Evolutionary conservation across 257 asterid genomes (phyloP), one percentile per base, ranked within the genome.

Genomic region (Salvia miltiorrhiza): DNA sequence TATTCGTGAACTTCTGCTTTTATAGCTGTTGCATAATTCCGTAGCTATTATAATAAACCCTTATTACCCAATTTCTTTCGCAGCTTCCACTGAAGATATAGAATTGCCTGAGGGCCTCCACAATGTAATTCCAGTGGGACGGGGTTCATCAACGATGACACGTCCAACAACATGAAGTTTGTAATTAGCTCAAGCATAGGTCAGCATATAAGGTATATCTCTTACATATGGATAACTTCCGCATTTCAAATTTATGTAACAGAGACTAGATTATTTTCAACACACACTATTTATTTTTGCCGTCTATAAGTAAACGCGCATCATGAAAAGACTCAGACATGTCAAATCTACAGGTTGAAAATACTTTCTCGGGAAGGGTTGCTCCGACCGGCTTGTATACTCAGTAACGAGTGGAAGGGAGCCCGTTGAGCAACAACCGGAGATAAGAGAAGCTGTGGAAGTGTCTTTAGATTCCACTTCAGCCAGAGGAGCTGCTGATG

Each of bases 81-180:
- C 91, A 87, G 97, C 62, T 58, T 45, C 81, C 33, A 45, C 79
- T 21, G 80, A 79, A 55, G 95, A 82, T 71, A 97, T 83, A 56
- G 90, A 81, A 74, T 35, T 69, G 43, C 71, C 69, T 10, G 98
- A 86, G 49, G 85, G 90, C 59, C 75, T 87, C 79, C 92, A 67
- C 2, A 83, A 81, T 76, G 69, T 87, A 33, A 69, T 90, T 75
- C 98, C 97, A 17, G 74, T 83, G 78, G 97, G 98, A 20, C 87
- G 98, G 60, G 97, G 98, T n/a, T 87, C 98, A 19, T 90, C 98
- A 65, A 90, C 96, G 2, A 75, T 87, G 89, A 93, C 97, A 24
- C 91, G 93, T 55, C 98, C 98, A 63, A 93, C 98, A 48, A 88
- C 89, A 70, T 90, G 80, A 93, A 72, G 64, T 65, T 54, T 57